Evolutionary conservation across 805 yeast species (phyloP), one percentile per base, ranked within the genome.

Genomic region (Candida khao-thaluensis): DNA sequence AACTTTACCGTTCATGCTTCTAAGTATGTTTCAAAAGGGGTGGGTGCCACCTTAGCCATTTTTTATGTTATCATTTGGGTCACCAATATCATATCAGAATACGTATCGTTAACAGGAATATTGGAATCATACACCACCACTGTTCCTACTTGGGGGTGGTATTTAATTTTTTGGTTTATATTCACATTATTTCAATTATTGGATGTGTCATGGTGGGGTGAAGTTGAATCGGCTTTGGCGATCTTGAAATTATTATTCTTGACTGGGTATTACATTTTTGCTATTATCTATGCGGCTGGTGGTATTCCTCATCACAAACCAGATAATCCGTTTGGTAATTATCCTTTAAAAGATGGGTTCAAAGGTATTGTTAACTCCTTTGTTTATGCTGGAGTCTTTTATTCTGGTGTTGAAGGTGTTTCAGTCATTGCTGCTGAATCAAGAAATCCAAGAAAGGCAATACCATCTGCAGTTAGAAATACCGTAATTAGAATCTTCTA

Each of bases 51-150:
- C 4, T 48, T 64, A 38, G 69, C 67, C 5, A 62, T 68, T 66
- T 62, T 59, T 43, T 64, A 71, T 51, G 69, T 71, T 62, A 65
- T 70, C 49, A 42, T 72, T 60, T 70, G 69, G 57, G 54, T 54
- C 1, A 36, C 38, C 15, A 24, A 59, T 16, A 44, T 66, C 37
- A 76, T 77, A 24, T 57, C 58, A 35, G 77, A 73, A 43, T 56
- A 73, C 30, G 60, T 73, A 16, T 74, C 77, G 1, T 66, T 70
- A 15, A 70, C 75, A 10, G 60, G 71, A 26, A 64, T 71, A 4
- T 57, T 72, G 49, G 62, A 66, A 17, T 71, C 64, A 44, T 73
- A 76, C 75, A 54, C 69, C 2, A 60, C 57, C 18, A 48, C 43
- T 18, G 52, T 71, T 12, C 70, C 66, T 18, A 66, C 70, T 4